Percentiles rank a stretch among this genome's conserved stretches.
Evolutionary conservation across 345 rosid species (phyloP).

Genomic region (Sonneratia caseolaris): DNA sequence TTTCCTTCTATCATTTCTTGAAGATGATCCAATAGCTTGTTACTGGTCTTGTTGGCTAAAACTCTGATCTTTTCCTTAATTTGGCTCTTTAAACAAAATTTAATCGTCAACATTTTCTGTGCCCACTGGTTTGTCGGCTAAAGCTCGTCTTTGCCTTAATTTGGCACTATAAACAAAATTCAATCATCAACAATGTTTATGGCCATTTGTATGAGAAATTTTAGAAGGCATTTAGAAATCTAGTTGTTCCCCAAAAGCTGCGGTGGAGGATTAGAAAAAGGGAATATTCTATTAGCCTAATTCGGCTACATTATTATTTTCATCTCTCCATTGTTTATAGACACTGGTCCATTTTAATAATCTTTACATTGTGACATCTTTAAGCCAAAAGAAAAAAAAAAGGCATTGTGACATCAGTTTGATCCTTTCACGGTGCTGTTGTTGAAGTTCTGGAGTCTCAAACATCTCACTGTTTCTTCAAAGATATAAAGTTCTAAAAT

Average conservation of each 20-base stretch:
- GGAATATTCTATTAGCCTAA: not conserved
- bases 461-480: no score
- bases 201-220: not conserved
- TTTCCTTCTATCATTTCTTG: no score
- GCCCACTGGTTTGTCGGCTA: not conserved
- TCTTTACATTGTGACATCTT: not conserved
- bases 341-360: no score
- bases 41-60: not conserved
- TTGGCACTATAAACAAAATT: not conserved
- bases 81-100: not conserved
- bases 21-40: not conserved
- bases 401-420: no score
- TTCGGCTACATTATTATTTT: no score
- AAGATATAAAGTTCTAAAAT: not conserved
- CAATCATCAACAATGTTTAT: not conserved
- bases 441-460: no score
- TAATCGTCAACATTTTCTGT: not conserved
- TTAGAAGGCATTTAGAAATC: not conserved
- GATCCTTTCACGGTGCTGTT: not conserved
- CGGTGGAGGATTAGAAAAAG: not conserved
- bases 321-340: no score
- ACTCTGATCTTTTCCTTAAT: not conserved
- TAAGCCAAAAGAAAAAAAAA: no score
- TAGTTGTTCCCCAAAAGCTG: not conserved
- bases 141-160: not conserved